Evolutionary conservation across 1,284 basidiomycete genomes (phyloP), one percentile per base, ranked within the genome.

Genomic region (Sutorius eximius): DNA sequence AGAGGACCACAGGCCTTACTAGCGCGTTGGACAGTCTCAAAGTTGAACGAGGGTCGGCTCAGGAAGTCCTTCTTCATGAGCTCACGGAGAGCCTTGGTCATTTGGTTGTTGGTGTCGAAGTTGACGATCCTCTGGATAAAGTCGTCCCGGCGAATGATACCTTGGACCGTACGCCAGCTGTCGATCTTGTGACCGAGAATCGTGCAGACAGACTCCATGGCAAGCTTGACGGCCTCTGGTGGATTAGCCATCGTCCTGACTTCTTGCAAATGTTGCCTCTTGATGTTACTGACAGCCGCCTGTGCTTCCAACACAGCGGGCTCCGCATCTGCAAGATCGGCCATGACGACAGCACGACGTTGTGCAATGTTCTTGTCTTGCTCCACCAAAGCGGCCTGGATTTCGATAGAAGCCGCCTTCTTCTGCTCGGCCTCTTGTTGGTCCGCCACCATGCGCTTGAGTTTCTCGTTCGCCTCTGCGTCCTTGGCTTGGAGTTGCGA

Each of bases 151-250:
- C 97, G 92, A 64, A 99, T 95, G 72, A 98, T 92, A 65, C 89
- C 89, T 72, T 98, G 96, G 3, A 99, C 95, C 1, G 93, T 86
- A 65, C 94, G 89, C 98, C 97, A 99, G 70, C 87, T 90, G 63
- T 99, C 95, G 65, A 97, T 91, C 74, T 95, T 94, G 76, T 98
- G 91, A 11, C 97, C 97, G n/a, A 99, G 85, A 33, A 98, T 82
- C 15, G 93, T 96, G 73, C 97, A 99, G 34, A 98, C 96, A 1
- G 95, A 98, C 70, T 99, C 97, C 96, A 99, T 99, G 15, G 97
- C 93, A 48, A 96, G 76, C 74, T 99, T 99, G 69, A 99, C 96
- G 10, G 93, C 91, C 68, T 98, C 95, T 0, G 97, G 97, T 46
- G 97, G 97, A 68, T 99, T 99, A 44, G 94, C 93, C 95, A 99